Base-by-base conservation (phyloP, 163 green algal species). In the Scenedesmus sp. region DNA sequence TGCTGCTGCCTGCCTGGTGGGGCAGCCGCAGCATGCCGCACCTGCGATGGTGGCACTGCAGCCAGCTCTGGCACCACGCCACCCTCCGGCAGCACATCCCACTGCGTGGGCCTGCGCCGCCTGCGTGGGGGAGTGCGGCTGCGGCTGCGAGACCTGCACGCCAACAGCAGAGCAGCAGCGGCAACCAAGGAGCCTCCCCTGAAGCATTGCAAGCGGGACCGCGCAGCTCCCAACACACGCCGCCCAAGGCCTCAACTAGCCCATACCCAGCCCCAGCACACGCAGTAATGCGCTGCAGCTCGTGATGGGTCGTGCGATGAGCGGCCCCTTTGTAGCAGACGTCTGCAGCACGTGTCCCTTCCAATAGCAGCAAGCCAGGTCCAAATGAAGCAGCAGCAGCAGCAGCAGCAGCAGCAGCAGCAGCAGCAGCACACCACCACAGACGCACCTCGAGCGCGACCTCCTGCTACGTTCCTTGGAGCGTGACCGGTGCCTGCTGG, bases 11-110 rank as follows among this genome's bases (percentile, higher is more conserved):
- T 80, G 53, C 51, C 26, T 43, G 26, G 44, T 26, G 16, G 44
- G 9, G 15, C 37, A 51, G 73, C 78, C 59, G 40, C 4, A 26
- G 3, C 22, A 5, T 40, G 76, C 40, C 72, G 26, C 30, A 83
- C 85, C 85, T 82, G 68, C 76, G 85, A 82, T 30, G 85, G 68
- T 24, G 85, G 85, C n/a, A 90, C 51, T 68, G 73, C 86, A n/a
- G 86, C 51, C 53, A 86, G 51, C 53, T 33, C 43, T 22, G 79
- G 87, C 79, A 81, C 53, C 26, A 91, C 51, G 44, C 87, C 87
- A 2, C 87, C 87, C 56, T 87, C 78, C 33, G 87, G 87, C 56
- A 91, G 87, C n/a, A 91, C 78, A 53, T 91, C 87, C 87, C 87
- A 91, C 87, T 91, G 88, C 35, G 88, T 85, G 59, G 88, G 88